A percentile compares a stretch with the other conserved stretches of the same genome.
Conservation (phyloP, 805 yeast species). For the Zygoascus flipseniorum region DNA sequence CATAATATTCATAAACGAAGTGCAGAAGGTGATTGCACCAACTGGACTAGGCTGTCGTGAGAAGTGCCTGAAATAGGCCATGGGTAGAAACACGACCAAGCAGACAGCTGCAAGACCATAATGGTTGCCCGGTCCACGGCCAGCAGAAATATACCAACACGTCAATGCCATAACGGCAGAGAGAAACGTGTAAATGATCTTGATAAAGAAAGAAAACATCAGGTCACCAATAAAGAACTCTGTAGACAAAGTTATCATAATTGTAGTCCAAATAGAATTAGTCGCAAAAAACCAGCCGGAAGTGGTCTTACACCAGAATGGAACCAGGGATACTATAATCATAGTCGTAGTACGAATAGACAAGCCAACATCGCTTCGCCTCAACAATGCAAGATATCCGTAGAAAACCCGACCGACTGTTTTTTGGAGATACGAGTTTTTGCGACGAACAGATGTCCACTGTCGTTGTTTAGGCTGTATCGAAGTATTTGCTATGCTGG, state of each 20-base stretch:
- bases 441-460: not conserved
- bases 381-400: slow-evolving; percentile 3
- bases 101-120: slow-evolving; percentile 27
- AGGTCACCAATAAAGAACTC: slow-evolving; percentile 28
- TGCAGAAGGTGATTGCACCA: slow-evolving; percentile 23
- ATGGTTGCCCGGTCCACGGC: slow-evolving; percentile 27
- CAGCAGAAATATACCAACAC: slow-evolving; percentile 29
- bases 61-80: slow-evolving; percentile 26
- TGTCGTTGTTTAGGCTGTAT: not conserved
- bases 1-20: slow-evolving; percentile 23
- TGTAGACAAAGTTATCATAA: slow-evolving; percentile 25
- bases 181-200: slow-evolving; percentile 23
- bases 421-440: not conserved
- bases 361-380: slow-evolving; percentile 15
- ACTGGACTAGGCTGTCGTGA: slow-evolving; percentile 23
- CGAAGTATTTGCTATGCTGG: not conserved
- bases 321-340: slow-evolving; percentile 17
- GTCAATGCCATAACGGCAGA: slow-evolving; percentile 28
- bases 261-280: slow-evolving; percentile 26
- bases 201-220: slow-evolving; percentile 20
- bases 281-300: slow-evolving; percentile 18
- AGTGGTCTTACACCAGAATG: slow-evolving; percentile 21
- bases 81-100: slow-evolving; percentile 19
- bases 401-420: slow-evolving; percentile 2
- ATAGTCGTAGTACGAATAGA: slow-evolving; percentile 21